These are phyloP conservation scores for Gentiana dahurica DNA, from an alignment of 257 asterid genomes.

Conservation along the genomic window DNA sequence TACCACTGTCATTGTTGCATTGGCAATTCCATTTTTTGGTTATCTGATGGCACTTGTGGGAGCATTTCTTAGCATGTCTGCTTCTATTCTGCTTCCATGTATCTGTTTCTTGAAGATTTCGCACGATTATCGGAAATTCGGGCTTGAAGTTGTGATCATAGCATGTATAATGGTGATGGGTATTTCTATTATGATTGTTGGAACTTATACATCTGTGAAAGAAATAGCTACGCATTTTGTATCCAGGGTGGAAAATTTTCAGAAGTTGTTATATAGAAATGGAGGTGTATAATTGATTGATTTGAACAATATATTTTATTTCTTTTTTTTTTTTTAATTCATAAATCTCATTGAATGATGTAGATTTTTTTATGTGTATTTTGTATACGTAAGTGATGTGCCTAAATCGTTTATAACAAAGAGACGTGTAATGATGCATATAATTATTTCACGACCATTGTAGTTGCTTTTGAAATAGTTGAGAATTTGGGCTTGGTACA, in stretches of 20 bases:
- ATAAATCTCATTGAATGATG: too few relatives aligned
- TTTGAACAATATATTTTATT: too few relatives aligned
- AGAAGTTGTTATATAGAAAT: too few relatives aligned
- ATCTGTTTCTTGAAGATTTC: slow-evolving; percentile 73
- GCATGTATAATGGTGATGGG: slow-evolving; percentile 42
- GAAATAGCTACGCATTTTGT: slow-evolving; percentile 32
- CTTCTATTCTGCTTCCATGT: slow-evolving; percentile 61
- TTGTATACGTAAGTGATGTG: too few relatives aligned
- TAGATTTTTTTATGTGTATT: too few relatives aligned
- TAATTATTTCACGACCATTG: too few relatives aligned
- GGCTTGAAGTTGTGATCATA: slow-evolving; percentile 24
- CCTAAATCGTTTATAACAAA: too few relatives aligned
- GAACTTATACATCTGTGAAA: slow-evolving; percentile 42
- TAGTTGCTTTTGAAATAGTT: too few relatives aligned
- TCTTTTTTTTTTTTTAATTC: too few relatives aligned
- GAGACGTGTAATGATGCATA: too few relatives aligned
- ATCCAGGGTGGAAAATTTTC: background rate
- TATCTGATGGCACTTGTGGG: slow-evolving; percentile 67
- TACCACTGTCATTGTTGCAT: slow-evolving; percentile 57
- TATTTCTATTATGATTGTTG: slow-evolving; percentile 33
- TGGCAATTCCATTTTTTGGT: slow-evolving; percentile 61
- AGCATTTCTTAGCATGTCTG: slow-evolving; percentile 50
- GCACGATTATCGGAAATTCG: slow-evolving; percentile 25
- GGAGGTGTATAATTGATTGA: too few relatives aligned
- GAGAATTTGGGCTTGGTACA: too few relatives aligned